Base-by-base conservation (phyloP, 805 yeast genomes). In the Saccharomyces paradoxus region DNA sequence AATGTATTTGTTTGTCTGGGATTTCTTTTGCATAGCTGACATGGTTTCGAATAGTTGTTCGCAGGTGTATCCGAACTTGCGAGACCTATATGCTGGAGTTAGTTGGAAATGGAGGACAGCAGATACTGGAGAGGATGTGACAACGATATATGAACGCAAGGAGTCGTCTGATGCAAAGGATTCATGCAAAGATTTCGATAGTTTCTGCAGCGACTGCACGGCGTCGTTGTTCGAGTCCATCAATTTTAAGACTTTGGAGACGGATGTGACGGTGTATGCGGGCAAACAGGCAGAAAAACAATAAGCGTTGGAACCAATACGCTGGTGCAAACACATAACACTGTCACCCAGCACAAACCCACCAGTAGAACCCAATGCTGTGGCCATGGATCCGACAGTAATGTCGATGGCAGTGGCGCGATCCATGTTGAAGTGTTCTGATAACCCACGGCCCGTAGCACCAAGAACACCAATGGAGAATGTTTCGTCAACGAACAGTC, bases 201-300 rank as follows among this genome's bases (percentile, higher is more conserved):
- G 80, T 4, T 62, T 55, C 13, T 74, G 78, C 48, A 83, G 66
- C 13, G 61, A 60, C 4, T 54, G 30, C 4, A 76, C 63, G 1
- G 68, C 49, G 2, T 73, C 61, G 31, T 75, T 77, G 41, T 69
- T 65, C 27, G 71, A 60, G 44, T 75, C 77, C 58, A 89, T 73
- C 46, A 81, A 69, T 14, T 74, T 64, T 46, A 89, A 74, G 0
- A 81, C 79, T 52, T 75, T 75, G 1, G 87, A 79, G 0, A 80
- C 80, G 2, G 84, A 83, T 54, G 75, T 78, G 1, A 96, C 96
- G 47, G 89, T 80, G 71, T 87, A 92, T 26, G 97, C 95, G 12
- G 99, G 98, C 67, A 92, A 80, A 1, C 97, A 81, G 7, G 99
- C 99, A 64, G 96, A 87, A 69, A 89, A 94, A 57, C 94, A 94